These are phyloP conservation scores for Clarireedia monteithiana DNA, from an alignment of 2,329 filamentous ascomycete genomes.

Conservation along the genomic window DNA sequence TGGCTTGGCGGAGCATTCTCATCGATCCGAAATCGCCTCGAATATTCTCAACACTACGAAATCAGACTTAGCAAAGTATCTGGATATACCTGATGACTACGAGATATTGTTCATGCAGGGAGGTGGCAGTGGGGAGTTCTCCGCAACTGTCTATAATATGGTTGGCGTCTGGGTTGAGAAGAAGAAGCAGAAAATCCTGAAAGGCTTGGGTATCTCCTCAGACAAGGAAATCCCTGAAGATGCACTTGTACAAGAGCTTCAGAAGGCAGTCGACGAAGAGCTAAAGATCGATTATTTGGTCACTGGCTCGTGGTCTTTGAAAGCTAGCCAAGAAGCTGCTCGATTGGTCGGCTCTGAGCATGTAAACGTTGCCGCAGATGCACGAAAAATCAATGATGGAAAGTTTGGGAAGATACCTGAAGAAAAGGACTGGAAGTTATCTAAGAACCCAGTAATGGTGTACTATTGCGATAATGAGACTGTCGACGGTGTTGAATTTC, in stretches of 20 bases:
- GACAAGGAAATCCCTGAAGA: slow-evolving; percentile 45
- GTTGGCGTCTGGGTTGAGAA: slow-evolving; percentile 74
- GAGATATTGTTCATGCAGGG: slow-evolving; percentile 84
- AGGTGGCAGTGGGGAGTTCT: slow-evolving; percentile 81
- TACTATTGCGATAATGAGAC: slow-evolving; percentile 92
- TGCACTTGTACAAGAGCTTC: slow-evolving; percentile 48
- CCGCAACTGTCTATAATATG: slow-evolving; percentile 75
- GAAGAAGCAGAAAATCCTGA: slow-evolving; percentile 51
- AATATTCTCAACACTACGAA: slow-evolving; percentile 76
- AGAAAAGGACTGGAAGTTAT: slow-evolving; percentile 69
- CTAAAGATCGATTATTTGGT: slow-evolving; percentile 82
- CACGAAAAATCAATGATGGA: slow-evolving; percentile 56
- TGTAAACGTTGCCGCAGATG: slow-evolving; percentile 73
- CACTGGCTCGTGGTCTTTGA: slow-evolving; percentile 85
- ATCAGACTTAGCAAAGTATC: slow-evolving; percentile 60
- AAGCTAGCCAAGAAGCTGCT: slow-evolving; percentile 76
- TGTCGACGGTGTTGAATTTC: slow-evolving; percentile 88
- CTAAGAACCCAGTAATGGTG: slow-evolving; percentile 61
- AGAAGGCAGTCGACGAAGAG: slow-evolving; percentile 57
- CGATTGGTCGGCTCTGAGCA: slow-evolving; percentile 69
- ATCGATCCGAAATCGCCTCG: slow-evolving; percentile 72
- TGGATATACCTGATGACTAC: slow-evolving; percentile 80
- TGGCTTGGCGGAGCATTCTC: slow-evolving; percentile 83
- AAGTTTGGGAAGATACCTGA: slow-evolving; percentile 83
- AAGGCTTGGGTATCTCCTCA: slow-evolving; percentile 40